phyloP scores from a whole-genome alignment of 768 basidiomycete species.

The Collybia sordida region DNA sequence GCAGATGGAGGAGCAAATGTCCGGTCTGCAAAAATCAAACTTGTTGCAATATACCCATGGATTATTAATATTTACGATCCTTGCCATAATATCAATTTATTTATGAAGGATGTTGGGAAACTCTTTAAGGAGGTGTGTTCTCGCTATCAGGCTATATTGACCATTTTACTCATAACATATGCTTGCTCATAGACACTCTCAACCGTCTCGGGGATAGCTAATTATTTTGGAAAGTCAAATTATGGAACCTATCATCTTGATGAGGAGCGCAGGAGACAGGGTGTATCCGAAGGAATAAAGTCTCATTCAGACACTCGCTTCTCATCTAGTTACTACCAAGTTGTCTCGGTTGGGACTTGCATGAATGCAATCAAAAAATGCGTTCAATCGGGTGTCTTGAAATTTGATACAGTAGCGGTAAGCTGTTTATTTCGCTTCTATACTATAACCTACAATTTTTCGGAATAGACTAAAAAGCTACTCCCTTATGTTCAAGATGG shows the following conservation, averaged over 20 bases:
- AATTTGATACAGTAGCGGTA: constrained; percentile 22
- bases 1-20: constrained; percentile 28
- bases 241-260: constrained; percentile 21
- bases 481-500: constrained; percentile 17
- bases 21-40: constrained; percentile 12
- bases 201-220: constrained; percentile 19
- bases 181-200: constrained; percentile 19
- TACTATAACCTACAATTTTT: background rate
- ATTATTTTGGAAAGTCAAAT: constrained; percentile 27
- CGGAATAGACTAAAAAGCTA: constrained; percentile 20
- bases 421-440: too few species aligned
- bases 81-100: constrained; percentile 24
- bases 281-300: constrained; percentile 19
- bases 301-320: constrained; percentile 24
- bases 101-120: constrained; percentile 27
- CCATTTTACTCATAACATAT: constrained; percentile 3
- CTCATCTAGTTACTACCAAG: constrained; percentile 22
- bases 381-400: constrained; percentile 10
- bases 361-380: constrained; percentile 20
- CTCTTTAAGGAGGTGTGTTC: constrained; percentile 22
- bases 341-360: constrained; percentile 16
- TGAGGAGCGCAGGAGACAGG: constrained; percentile 14
- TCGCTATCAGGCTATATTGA: too few species aligned
- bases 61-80: constrained; percentile 28
- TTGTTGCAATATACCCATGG: constrained; percentile 15